Percentiles rank a stretch among this genome's conserved stretches.
These are phyloP conservation scores for Quercus lobata DNA, from an alignment of 331 rosid genomes.

Conservation along the genomic window DNA sequence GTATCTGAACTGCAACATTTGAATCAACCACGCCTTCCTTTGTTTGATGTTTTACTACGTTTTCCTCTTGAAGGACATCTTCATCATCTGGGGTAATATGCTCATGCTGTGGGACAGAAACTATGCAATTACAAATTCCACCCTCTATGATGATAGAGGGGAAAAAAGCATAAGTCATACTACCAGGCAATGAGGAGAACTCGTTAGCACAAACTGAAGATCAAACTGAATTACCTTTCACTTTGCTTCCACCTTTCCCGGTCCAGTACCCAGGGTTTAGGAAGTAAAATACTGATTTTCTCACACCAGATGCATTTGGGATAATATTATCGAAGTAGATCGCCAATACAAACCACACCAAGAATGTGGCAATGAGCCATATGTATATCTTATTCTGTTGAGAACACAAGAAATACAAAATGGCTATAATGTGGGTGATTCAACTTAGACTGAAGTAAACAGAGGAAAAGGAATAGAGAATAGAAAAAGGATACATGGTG, in stretches of 20 bases:
- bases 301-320: constrained; percentile 84
- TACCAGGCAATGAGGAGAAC: constrained; percentile 12
- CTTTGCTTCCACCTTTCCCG: constrained; percentile 68
- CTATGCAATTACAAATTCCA: constrained; percentile 64
- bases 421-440: background rate
- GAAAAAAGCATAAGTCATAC: constrained; percentile 10
- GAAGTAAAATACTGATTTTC: constrained; percentile 73
- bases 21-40: constrained; percentile 40
- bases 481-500: background rate
- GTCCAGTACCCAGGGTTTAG: constrained; percentile 71
- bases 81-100: constrained; percentile 61
- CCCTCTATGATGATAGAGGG: constrained; percentile 49
- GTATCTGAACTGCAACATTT: constrained; percentile 75
- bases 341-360: constrained; percentile 78
- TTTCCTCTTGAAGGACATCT: constrained; percentile 89
- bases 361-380: constrained; percentile 70
- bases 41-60: constrained; percentile 47
- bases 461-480: background rate
- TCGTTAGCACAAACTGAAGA: constrained; percentile 5
- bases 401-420: constrained; percentile 21
- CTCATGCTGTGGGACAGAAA: constrained; percentile 47
- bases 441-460: background rate
- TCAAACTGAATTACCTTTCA: constrained; percentile 48
- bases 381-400: constrained; percentile 63
- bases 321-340: constrained; percentile 84